Base-by-base conservation (phyloP, 306 rosid genomes). In the Pyrus pyrifolia region DNA sequence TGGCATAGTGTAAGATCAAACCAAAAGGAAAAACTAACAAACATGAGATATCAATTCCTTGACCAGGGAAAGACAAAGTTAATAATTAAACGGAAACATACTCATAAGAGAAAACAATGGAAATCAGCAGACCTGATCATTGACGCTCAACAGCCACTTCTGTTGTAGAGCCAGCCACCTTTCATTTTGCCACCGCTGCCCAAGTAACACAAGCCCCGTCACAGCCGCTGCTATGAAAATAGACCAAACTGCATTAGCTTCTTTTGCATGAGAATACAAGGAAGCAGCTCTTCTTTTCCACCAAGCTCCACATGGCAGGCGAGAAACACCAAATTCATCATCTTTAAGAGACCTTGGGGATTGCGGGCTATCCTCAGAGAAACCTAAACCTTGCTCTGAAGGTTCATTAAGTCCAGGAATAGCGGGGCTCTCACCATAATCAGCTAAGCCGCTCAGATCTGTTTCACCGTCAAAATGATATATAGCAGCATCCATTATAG, bases 221-320 rank as follows among this genome's bases (percentile, higher is more conserved):
- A 96, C 91, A 49, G 99, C 90, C 76, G 99, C 98, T 51, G 97
- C 98, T 71, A 96, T 44, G 72, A 96, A 87, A 75, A 96, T 80
- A 33, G 99, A 96, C 99, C 99, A 96, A 70, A 83, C 83, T 68
- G 97, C 78, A 80, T 88, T 92, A 67, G 99, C 86, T 35, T 96
- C 96, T 84, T 91, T 96, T 11, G 98, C 99, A 66, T 91, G 93
- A 81, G 93, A 81, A 85, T 92, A 96, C 57, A 92, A 75, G 71
- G 97, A 87, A 70, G 90, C 85, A 83, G 98, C 98, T 80, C 93
- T 86, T 80, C 96, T 84, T 84, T 87, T 96, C 99, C 99, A 96
- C 99, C 99, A 96, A 71, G 94, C 98, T 83, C 93, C 97, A 79
- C 98, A 88, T 21, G 98, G 96, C 83, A 92, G 84, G 77, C 59